A percentile compares a stretch with the other conserved stretches of the same genome.
phyloP scores from a whole-genome alignment of 1,284 basidiomycete species.

The Ustilago esculenta region DNA sequence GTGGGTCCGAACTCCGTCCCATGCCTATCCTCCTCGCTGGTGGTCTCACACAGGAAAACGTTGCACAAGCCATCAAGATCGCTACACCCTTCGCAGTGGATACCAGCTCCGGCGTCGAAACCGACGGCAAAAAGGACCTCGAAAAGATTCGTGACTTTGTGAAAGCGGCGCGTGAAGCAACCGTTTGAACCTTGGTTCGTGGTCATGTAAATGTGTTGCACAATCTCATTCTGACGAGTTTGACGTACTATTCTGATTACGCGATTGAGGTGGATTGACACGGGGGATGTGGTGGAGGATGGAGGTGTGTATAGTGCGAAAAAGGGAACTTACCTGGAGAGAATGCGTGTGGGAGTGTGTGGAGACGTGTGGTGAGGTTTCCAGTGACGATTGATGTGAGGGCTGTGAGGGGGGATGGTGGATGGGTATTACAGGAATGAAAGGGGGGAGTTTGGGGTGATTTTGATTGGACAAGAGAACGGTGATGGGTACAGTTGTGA shows the following conservation, averaged over 20 bases:
- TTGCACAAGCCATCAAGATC: conserved; percentile 41
- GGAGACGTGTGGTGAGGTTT: neutral
- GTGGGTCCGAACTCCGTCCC: conserved; percentile 13
- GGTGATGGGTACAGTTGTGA: too few relatives aligned
- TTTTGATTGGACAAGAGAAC: too few relatives aligned
- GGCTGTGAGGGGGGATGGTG: neutral
- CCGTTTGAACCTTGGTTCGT: neutral
- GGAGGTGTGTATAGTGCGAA: too few relatives aligned
- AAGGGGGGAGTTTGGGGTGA: too few relatives aligned
- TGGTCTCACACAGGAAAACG: conserved; percentile 59
- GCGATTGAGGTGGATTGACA: too few relatives aligned
- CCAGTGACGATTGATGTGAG: too few relatives aligned
- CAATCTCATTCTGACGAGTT: too few relatives aligned
- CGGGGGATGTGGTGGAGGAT: too few relatives aligned
- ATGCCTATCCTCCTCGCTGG: conserved; percentile 62
- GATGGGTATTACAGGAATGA: conserved; percentile 40
- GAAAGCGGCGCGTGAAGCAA: conserved; percentile 1
- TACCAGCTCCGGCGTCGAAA: conserved; percentile 63
- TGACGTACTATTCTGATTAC: too few relatives aligned
- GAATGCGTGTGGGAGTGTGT: neutral
- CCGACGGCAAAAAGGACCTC: conserved; percentile 56
- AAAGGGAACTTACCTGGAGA: too few relatives aligned
- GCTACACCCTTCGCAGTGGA: conserved; percentile 56
- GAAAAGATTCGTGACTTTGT: conserved; percentile 56
- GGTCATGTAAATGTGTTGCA: too few relatives aligned